Conservation (phyloP, 1,284 basidiomycete genomes). For the Boletus nobilissimus region DNA sequence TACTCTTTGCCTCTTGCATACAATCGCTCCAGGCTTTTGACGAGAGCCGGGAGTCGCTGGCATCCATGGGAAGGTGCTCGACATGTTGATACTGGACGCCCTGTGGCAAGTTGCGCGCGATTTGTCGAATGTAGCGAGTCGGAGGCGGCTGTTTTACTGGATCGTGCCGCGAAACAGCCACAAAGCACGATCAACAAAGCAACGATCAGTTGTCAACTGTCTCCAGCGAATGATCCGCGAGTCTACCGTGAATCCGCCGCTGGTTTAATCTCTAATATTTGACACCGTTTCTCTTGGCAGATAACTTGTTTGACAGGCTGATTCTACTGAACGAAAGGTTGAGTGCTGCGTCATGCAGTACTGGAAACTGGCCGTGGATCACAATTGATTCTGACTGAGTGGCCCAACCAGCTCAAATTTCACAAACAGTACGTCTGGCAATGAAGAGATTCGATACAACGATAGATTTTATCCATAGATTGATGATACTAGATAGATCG, state of each 20-base stretch:
- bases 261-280: not conserved
- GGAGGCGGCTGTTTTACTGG: conserved; percentile 6
- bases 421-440: not conserved
- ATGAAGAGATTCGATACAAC: too few species aligned
- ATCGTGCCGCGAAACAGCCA: conserved; percentile 1
- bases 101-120: not conserved
- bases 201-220: not conserved
- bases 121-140: not conserved
- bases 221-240: conserved; percentile 4
- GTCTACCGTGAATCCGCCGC: not conserved
- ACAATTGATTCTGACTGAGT: not conserved
- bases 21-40: not conserved
- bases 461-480: not conserved
- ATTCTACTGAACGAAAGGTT: not conserved
- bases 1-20: too few species aligned
- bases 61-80: not conserved
- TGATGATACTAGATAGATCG: too few species aligned
- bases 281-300: not conserved
- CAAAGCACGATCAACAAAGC: not conserved
- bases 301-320: not conserved
- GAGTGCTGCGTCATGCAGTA: too few species aligned
- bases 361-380: too few species aligned
- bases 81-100: not conserved
- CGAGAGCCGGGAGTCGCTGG: not conserved
- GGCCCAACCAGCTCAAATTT: not conserved